phyloP scores from a whole-genome alignment of 108 stramenopile genomes.

The Fistulifera solaris region DNA sequence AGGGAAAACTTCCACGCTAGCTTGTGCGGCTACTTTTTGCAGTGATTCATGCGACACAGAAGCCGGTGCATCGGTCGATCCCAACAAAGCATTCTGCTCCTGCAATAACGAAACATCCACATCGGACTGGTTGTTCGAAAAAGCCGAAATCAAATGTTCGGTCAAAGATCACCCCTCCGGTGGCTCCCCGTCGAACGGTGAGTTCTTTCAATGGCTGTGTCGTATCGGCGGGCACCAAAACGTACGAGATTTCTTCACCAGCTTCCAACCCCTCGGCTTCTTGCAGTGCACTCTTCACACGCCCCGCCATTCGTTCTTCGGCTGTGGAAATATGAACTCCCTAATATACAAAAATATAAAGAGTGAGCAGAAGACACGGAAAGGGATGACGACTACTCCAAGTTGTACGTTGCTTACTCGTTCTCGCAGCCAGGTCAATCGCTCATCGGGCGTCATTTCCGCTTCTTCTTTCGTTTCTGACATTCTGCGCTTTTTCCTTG shows the following conservation, averaged over 20 bases:
- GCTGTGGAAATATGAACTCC: constrained; percentile 40
- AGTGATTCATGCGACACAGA: constrained; percentile 24
- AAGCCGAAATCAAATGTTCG: constrained; percentile 43
- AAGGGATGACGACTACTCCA: neutral
- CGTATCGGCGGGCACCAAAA: constrained; percentile 58
- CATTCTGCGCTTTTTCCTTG: no score
- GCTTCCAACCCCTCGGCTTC: constrained; percentile 3
- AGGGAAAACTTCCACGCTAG: constrained; percentile 68
- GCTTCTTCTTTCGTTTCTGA: constrained; percentile 20
- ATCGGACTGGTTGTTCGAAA: constrained; percentile 34
- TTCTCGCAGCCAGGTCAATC: constrained; percentile 60
- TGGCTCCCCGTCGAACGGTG: constrained; percentile 16
- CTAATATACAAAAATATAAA: constrained; percentile 1
- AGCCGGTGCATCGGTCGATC: constrained; percentile 22
- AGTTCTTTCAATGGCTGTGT: constrained; percentile 41
- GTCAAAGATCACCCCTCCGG: constrained; percentile 46
- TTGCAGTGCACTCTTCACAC: constrained; percentile 7
- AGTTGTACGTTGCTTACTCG: constrained; percentile 13
- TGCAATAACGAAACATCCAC: constrained; percentile 52
- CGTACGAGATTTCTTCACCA: constrained; percentile 28
- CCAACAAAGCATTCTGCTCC: constrained; percentile 42
- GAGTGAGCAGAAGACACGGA: neutral
- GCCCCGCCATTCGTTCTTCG: constrained; percentile 12
- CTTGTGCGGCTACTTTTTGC: constrained; percentile 43
- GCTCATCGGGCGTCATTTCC: constrained; percentile 55